Percentiles rank a stretch among this genome's conserved stretches.
These are phyloP conservation scores for Rhizophagus prolifer DNA, from an alignment of 192 early-diverging fungal genomes.

Conservation along the genomic window DNA sequence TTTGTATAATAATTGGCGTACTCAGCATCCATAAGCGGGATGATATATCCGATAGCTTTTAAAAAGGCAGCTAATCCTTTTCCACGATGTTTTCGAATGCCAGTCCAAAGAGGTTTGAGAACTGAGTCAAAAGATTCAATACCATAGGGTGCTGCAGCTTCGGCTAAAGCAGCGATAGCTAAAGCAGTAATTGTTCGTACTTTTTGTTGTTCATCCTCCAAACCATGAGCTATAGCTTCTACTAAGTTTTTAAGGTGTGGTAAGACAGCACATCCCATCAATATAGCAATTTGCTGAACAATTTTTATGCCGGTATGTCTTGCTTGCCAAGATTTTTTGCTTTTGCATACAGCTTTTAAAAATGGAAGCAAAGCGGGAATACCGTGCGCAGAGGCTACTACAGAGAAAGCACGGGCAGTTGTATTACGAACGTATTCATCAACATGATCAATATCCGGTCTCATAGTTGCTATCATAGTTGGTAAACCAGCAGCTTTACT, in stretches of 20 bases:
- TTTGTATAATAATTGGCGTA: slow-evolving; percentile 93
- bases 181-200: slow-evolving; percentile 94
- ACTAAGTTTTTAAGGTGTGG: slow-evolving; percentile 93
- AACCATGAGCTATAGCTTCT: slow-evolving; percentile 84
- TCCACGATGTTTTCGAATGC: slow-evolving; percentile 93
- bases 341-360: slow-evolving; percentile 91
- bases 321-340: slow-evolving; percentile 97
- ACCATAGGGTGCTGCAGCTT: slow-evolving; percentile 97
- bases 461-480: slow-evolving; percentile 98
- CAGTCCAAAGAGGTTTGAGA: slow-evolving; percentile 87
- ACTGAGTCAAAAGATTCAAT: slow-evolving; percentile 96
- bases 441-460: slow-evolving; percentile 91
- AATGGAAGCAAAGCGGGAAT: slow-evolving; percentile 94
- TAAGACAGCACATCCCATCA: slow-evolving; percentile 91
- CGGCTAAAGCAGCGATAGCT: slow-evolving; percentile 92
- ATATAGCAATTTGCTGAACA: slow-evolving; percentile 94
- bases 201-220: slow-evolving; percentile 96
- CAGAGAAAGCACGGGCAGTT: slow-evolving; percentile 94
- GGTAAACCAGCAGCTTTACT: slow-evolving; percentile 96
- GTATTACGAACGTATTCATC: slow-evolving; percentile 99
- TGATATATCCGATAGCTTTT: slow-evolving; percentile 98
- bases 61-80: slow-evolving; percentile 96
- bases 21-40: slow-evolving; percentile 96
- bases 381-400: slow-evolving; percentile 94
- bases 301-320: slow-evolving; percentile 98